Conservation (phyloP, 768 basidiomycete species). For the Brasilioporus rufonigricans region DNA sequence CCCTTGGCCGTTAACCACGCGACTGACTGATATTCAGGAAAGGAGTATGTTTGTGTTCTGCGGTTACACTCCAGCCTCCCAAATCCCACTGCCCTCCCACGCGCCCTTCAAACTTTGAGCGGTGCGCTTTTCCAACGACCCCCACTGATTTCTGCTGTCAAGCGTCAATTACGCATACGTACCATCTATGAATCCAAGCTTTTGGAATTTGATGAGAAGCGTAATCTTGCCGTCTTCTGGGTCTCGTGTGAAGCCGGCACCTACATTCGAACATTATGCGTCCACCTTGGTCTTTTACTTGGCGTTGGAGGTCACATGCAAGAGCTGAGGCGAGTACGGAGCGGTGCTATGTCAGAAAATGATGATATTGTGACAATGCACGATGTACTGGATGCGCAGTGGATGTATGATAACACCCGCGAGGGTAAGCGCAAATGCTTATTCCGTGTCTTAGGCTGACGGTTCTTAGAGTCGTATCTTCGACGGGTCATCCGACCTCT, state of each 20-base stretch:
- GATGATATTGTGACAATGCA: slow-evolving; percentile 99
- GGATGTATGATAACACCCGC: slow-evolving; percentile 95
- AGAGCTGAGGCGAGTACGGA: slow-evolving; percentile 90
- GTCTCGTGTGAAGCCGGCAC: slow-evolving; percentile 98
- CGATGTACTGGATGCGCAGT: slow-evolving; percentile 98
- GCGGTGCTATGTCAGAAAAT: slow-evolving; percentile 95
- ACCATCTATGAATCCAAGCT: slow-evolving; percentile 97
- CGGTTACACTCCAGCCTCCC: slow-evolving; percentile 84
- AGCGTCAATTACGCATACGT: slow-evolving; percentile 94
- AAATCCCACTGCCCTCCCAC: slow-evolving; percentile 81
- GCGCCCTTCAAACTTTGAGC: slow-evolving; percentile 93
- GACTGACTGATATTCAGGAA: slow-evolving; percentile 49
- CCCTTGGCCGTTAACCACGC: neutral
- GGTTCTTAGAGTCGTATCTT: slow-evolving; percentile 81
- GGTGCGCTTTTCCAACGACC: slow-evolving; percentile 99
- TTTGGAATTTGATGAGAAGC: slow-evolving; percentile 95
- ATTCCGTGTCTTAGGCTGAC: slow-evolving; percentile 12
- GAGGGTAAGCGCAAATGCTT: slow-evolving; percentile 61
- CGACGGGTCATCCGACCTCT: slow-evolving; percentile 92
- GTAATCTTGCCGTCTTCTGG: slow-evolving; percentile 97
- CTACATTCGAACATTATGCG: slow-evolving; percentile 95
- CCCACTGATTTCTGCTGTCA: slow-evolving; percentile 97
- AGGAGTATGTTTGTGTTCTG: slow-evolving; percentile 97
- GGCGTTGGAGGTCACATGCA: slow-evolving; percentile 99
- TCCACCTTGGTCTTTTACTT: slow-evolving; percentile 89